A percentile compares a stretch with the other conserved stretches of the same genome.
These are phyloP conservation scores for Rehmannia glutinosa DNA, from an alignment of 257 asterid species.

Conservation along the genomic window DNA sequence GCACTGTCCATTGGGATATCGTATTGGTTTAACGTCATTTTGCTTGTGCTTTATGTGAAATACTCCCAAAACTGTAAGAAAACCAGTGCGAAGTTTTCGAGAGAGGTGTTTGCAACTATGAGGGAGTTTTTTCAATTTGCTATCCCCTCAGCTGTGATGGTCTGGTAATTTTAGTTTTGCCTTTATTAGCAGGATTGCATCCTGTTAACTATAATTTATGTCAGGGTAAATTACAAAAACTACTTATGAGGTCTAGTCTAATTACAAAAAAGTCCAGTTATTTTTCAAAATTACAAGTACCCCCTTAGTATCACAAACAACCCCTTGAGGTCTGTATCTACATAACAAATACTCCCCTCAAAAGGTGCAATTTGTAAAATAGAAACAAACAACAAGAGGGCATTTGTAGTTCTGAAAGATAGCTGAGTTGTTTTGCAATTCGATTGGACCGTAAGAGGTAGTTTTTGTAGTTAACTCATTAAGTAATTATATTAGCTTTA, in stretches of 20 bases:
- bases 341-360: too few relatives aligned
- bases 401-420: too few relatives aligned
- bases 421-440: too few relatives aligned
- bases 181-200: not conserved
- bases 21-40: conserved; percentile 36
- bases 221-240: too few relatives aligned
- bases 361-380: too few relatives aligned
- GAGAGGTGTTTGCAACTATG: conserved; percentile 22
- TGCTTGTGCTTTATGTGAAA: conserved; percentile 33
- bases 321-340: too few relatives aligned
- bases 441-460: too few relatives aligned
- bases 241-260: too few relatives aligned
- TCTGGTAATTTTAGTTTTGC: conserved; percentile 27
- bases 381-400: too few relatives aligned
- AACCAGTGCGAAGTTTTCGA: conserved; percentile 27
- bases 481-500: not conserved
- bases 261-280: too few relatives aligned
- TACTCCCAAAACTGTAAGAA: conserved; percentile 27
- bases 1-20: conserved; percentile 36
- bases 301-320: too few relatives aligned
- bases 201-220: not conserved
- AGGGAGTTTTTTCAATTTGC: conserved; percentile 31
- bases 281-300: too few relatives aligned
- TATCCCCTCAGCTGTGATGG: conserved; percentile 40
- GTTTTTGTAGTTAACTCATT: not conserved